A percentile compares a stretch with the other conserved stretches of the same genome.
Conservation (phyloP, 2,329 filamentous ascomycete genomes). For the Leptoxyphium fumago region DNA sequence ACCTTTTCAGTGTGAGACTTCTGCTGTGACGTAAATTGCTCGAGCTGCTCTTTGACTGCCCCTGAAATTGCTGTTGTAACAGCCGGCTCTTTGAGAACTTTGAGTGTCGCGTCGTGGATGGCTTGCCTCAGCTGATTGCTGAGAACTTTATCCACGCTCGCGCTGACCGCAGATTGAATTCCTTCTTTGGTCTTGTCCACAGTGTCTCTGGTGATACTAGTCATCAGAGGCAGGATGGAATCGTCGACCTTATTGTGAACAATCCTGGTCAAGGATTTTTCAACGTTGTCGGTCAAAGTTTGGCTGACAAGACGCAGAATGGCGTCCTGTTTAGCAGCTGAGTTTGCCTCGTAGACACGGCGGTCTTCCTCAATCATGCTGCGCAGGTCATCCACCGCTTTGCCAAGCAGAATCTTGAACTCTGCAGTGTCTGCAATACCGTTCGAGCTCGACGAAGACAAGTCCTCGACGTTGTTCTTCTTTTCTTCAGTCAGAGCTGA, state of each 20-base stretch:
- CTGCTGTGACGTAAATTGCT: conserved; percentile 40
- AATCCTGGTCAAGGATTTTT: conserved; percentile 62
- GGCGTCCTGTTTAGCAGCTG: conserved; percentile 52
- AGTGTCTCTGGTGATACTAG: conserved; percentile 49
- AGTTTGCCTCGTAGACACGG: conserved; percentile 46
- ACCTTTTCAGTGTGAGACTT: background rate
- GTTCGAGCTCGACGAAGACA: conserved; percentile 2
- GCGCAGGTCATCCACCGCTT: conserved; percentile 30
- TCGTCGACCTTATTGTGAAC: conserved; percentile 62
- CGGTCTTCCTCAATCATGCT: conserved; percentile 55
- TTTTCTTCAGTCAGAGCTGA: conserved; percentile 8
- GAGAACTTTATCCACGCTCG: conserved; percentile 47
- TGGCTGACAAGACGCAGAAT: conserved; percentile 53
- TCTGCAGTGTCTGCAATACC: conserved; percentile 2
- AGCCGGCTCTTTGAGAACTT: conserved; percentile 59
- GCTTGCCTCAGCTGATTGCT: conserved; percentile 58
- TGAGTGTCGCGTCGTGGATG: conserved; percentile 52
- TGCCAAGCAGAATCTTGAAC: background rate
- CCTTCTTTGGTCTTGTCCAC: conserved; percentile 49
- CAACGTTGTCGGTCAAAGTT: conserved; percentile 55
- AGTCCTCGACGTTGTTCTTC: conserved; percentile 3
- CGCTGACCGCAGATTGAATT: conserved; percentile 46
- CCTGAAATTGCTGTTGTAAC: conserved; percentile 51
- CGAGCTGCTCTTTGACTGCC: conserved; percentile 56
- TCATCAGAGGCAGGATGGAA: conserved; percentile 60